Conservation (phyloP, 805 yeast genomes). For the Lipomyces sp. region DNA sequence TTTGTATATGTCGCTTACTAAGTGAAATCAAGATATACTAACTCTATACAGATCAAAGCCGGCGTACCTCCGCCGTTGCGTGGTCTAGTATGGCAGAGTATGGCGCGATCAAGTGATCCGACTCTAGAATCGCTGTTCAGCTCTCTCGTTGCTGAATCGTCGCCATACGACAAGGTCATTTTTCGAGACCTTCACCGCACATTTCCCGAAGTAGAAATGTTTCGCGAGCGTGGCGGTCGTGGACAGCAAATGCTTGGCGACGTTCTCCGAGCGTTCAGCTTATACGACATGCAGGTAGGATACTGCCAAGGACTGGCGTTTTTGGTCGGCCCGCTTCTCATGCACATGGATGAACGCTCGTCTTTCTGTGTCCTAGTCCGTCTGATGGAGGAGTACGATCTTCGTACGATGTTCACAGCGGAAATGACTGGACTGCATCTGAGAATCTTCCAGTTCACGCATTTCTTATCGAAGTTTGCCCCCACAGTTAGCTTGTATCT, state of each 20-base stretch:
- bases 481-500: slow-evolving; percentile 47
- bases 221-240: slow-evolving; percentile 42
- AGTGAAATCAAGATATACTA: neutral
- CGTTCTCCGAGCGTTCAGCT: slow-evolving; percentile 58
- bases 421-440: slow-evolving; percentile 54
- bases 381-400: slow-evolving; percentile 57
- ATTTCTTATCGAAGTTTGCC: slow-evolving; percentile 43
- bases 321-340: slow-evolving; percentile 56
- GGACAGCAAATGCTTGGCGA: slow-evolving; percentile 50
- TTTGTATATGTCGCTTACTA: slow-evolving; percentile 13
- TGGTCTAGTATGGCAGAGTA: slow-evolving; percentile 38
- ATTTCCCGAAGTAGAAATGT: slow-evolving; percentile 53
- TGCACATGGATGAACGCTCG: slow-evolving; percentile 43
- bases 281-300: slow-evolving; percentile 63
- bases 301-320: slow-evolving; percentile 68
- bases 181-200: slow-evolving; percentile 59
- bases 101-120: slow-evolving; percentile 35
- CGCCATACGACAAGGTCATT: slow-evolving; percentile 47
- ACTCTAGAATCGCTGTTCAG: slow-evolving; percentile 39
- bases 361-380: slow-evolving; percentile 53
- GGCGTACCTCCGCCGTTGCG: slow-evolving; percentile 40
- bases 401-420: slow-evolving; percentile 51
- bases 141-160: slow-evolving; percentile 42
- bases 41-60: slow-evolving; percentile 19
- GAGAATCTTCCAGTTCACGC: slow-evolving; percentile 52